phyloP scores from a whole-genome alignment of 371 early-diverging fungal species.

The Mortierella sp. region DNA sequence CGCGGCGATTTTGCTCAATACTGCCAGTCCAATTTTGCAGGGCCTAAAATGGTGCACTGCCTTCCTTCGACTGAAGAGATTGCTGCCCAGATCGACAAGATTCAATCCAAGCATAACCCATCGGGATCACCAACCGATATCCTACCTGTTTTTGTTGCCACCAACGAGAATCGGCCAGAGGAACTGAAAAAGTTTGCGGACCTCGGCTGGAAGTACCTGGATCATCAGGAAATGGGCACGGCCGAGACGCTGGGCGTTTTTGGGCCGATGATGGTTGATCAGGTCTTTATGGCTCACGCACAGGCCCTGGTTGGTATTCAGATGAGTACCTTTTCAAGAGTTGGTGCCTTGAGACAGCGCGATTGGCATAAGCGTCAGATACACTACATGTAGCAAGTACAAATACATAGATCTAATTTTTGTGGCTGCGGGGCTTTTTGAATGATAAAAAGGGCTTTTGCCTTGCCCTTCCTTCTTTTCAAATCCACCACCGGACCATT shows the following conservation, averaged over 20 bases:
- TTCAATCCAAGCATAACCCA: slow-evolving; percentile 24
- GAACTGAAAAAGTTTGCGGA: slow-evolving; percentile 52
- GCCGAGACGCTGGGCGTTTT: slow-evolving; percentile 36
- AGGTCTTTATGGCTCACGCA: slow-evolving; percentile 45
- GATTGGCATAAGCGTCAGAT: slow-evolving; percentile 45
- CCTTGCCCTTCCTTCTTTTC: too few relatives aligned
- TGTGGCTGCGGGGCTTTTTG: too few relatives aligned
- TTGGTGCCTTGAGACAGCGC: slow-evolving; percentile 41
- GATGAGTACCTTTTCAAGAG: slow-evolving; percentile 49
- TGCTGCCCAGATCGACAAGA: slow-evolving; percentile 30
- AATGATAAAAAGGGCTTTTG: too few relatives aligned
- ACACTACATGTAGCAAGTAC: slow-evolving; percentile 36
- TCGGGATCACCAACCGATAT: slow-evolving; percentile 15
- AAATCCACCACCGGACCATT: too few relatives aligned
- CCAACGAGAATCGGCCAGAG: slow-evolving; percentile 43
- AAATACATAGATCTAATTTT: too few relatives aligned
- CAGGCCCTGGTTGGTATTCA: slow-evolving; percentile 41
- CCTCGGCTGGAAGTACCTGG: slow-evolving; percentile 39
- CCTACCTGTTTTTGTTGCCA: slow-evolving; percentile 45
- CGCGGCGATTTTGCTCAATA: slow-evolving; percentile 52
- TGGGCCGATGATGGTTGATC: slow-evolving; percentile 51
- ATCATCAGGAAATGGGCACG: slow-evolving; percentile 38
- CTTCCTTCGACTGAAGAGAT: slow-evolving; percentile 42
- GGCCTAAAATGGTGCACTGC: slow-evolving; percentile 42
- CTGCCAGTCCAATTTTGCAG: slow-evolving; percentile 34